These are phyloP conservation scores for Paulownia fortunei DNA, from an alignment of 257 asterid species.

Conservation along the genomic window DNA sequence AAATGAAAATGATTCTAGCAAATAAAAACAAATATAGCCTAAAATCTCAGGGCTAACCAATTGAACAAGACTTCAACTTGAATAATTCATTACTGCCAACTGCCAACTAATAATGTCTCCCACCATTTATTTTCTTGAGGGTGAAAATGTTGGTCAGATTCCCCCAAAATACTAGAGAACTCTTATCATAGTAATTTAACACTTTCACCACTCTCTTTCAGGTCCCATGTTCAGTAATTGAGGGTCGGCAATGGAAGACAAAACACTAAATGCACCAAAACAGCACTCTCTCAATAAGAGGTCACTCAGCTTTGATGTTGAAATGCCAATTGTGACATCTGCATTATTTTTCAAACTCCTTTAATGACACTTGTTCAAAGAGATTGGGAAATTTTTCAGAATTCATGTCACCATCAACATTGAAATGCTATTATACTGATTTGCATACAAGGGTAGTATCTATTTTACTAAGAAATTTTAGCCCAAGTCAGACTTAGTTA, in stretches of 20 bases:
- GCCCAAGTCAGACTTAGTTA: no score
- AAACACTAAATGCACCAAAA: constrained; percentile 26
- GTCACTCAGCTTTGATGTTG: constrained; percentile 30
- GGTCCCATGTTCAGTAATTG: constrained; percentile 38
- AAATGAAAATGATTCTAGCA: no score
- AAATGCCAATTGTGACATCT: constrained; percentile 17
- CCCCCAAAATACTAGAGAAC: no score
- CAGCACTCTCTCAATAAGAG: neutral
- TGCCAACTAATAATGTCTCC: no score
- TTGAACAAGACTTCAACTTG: no score
- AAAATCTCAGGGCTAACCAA: no score
- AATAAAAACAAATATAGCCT: no score
- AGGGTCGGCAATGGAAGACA: constrained; percentile 30
- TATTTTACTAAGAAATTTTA: neutral
- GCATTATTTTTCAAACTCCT: constrained; percentile 1
- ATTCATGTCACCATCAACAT: neutral
- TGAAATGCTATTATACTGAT: neutral
- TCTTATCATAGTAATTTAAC: neutral
- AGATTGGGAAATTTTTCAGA: neutral
- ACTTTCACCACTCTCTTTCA: neutral
- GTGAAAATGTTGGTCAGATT: no score
- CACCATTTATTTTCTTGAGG: neutral
- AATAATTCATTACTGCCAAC: no score
- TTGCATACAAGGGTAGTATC: neutral
- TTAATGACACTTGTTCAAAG: neutral